A percentile compares a stretch with the other conserved stretches of the same genome.
Conservation (phyloP, 805 yeast species). For the Pichia thaimueangensis region DNA sequence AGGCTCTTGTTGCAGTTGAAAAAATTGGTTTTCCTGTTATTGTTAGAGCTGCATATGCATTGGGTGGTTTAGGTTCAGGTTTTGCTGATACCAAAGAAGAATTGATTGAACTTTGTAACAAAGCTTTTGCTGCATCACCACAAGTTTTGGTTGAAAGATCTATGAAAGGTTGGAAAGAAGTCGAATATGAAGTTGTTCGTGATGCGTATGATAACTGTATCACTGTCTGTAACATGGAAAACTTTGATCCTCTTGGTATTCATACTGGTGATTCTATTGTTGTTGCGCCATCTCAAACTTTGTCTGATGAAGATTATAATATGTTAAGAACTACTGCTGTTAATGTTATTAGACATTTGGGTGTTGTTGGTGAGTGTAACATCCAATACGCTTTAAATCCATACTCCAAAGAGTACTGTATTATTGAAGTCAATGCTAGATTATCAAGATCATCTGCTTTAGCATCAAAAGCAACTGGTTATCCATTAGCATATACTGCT, state of each 20-base stretch:
- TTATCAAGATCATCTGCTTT: constrained; percentile 97
- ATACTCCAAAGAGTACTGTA: constrained; percentile 87
- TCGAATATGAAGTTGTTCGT: constrained; percentile 97
- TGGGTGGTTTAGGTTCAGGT: constrained; percentile 98
- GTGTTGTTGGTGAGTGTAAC: constrained; percentile 99
- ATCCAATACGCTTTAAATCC: constrained; percentile 96
- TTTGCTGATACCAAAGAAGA: constrained; percentile 86
- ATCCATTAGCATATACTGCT: constrained; percentile 96
- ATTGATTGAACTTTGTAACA: constrained; percentile 74
- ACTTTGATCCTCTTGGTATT: constrained; percentile 96
- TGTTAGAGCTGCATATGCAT: constrained; percentile 94
- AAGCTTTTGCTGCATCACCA: constrained; percentile 93
- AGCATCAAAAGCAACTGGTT: constrained; percentile 98
- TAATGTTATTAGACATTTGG: constrained; percentile 92
- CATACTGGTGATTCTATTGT: constrained; percentile 99
- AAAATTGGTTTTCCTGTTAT: constrained; percentile 92
- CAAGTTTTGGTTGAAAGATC: constrained; percentile 93
- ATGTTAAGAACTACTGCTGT: constrained; percentile 98
- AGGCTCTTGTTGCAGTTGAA: constrained; percentile 78
- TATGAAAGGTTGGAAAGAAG: constrained; percentile 99
- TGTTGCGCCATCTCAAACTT: constrained; percentile 97
- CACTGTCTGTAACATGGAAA: constrained; percentile 99
- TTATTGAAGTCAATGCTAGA: constrained; percentile 97
- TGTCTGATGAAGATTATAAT: constrained; percentile 94
- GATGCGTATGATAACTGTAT: constrained; percentile 97